Evolutionary conservation across 768 basidiomycete genomes (phyloP), one percentile per base, ranked within the genome.

Genomic region (Boletus speciosus): DNA sequence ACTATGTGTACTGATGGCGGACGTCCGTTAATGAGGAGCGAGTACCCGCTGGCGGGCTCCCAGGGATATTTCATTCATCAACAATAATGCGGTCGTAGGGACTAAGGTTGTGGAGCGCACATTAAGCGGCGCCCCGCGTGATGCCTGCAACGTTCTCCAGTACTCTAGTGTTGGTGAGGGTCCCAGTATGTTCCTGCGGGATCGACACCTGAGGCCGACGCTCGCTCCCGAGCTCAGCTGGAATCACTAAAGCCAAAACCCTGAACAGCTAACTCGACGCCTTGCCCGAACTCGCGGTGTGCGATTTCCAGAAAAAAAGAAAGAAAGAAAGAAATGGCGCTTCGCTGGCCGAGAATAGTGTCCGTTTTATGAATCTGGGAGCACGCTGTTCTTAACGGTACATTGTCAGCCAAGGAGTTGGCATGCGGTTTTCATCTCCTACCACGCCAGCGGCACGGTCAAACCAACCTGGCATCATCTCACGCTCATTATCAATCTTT

Each of bases 301-400:
- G 8, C 14, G 25, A 14, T 46, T 43, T 51, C 7, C 6, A 54
- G 15, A 16, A 34, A 16, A 47, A 29, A 29, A 8, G n/a, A n/a
- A 16, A 19, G 11, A 19, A 42, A 15, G 5, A 4, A 37, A 32
- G 36, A 48, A 31, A 10, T 8, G 19, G 19, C 19, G 19, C 19
- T 41, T 25, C 39, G 10, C 29, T 8, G 14, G 32, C 15, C 19
- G 27, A 50, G 19, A 38, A 34, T 46, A 43, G 25, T 25, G 0
- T 32, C 35, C n/a, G 36, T 31, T 38, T 52, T 50, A 60, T 56
- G 53, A 63, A 39, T 55, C 47, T 56, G 51, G 32, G 62, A 59
- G 52, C 4, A 5, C 5, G 31, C 9, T 15, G 8, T 38, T 32
- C 48, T 35, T 9, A 15, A 43, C 38, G 16, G 29, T 47, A 48